Percentiles rank a stretch among this genome's conserved stretches.
phyloP scores from a whole-genome alignment of 129 eudicot species.

The Centella asiatica region DNA sequence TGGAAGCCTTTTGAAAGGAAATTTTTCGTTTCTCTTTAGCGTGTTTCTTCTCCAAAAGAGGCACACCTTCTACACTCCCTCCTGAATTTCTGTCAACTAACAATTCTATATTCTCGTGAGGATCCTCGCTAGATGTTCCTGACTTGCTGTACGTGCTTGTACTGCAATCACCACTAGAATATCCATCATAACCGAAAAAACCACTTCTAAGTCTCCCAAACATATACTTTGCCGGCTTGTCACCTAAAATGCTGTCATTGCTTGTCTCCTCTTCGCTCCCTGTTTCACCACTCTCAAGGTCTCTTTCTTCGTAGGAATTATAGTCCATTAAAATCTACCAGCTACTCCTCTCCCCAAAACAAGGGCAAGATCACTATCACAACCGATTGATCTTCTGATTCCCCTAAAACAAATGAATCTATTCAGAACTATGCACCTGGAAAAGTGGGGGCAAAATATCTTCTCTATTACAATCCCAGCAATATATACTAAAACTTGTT shows the following conservation, averaged over 20 bases:
- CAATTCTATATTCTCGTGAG: constrained; percentile 23
- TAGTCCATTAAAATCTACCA: constrained; percentile 37
- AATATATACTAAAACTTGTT: not conserved
- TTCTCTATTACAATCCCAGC: constrained; percentile 1
- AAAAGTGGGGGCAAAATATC: not conserved
- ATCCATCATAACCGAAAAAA: constrained; percentile 32
- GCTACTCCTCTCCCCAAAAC: not conserved
- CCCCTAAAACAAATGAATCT: not conserved
- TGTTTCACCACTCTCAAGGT: constrained; percentile 43
- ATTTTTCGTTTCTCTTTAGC: constrained; percentile 42
- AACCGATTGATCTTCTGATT: not conserved
- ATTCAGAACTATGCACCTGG: too few species aligned
- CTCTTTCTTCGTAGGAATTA: constrained; percentile 27
- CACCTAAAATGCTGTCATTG: constrained; percentile 16
- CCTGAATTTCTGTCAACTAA: constrained; percentile 27
- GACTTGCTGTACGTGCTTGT: constrained; percentile 18
- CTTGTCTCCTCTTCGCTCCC: constrained; percentile 25
- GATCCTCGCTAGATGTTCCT: constrained; percentile 24
- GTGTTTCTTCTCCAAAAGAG: constrained; percentile 32
- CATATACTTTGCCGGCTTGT: constrained; percentile 30
- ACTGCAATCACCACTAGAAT: constrained; percentile 24
- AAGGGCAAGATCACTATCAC: not conserved
- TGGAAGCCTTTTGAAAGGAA: constrained; percentile 45
- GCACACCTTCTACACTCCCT: constrained; percentile 25
- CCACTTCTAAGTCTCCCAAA: constrained; percentile 29